Percentiles rank a stretch among this genome's conserved stretches.
Evolutionary conservation across 345 rosid genomes (phyloP).

Genomic region (Firmiana major): DNA sequence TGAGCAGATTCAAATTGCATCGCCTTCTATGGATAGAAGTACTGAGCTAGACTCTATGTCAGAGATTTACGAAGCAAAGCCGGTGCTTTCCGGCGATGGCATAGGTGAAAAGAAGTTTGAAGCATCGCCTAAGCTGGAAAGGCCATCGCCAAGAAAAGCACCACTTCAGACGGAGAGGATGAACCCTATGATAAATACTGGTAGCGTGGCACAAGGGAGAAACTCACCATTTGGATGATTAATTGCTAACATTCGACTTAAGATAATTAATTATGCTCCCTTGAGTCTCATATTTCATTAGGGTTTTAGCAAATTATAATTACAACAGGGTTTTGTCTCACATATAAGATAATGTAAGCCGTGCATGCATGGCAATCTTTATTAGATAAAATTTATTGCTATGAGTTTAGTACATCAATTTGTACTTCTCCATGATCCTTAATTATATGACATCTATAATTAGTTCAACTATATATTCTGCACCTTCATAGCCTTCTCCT

Average conservation of each 20-base stretch:
- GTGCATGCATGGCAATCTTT: slow-evolving; percentile 15
- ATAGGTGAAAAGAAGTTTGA: slow-evolving; percentile 44
- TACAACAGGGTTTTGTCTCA: slow-evolving; percentile 15
- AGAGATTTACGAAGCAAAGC: slow-evolving; percentile 70
- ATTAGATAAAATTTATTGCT: slow-evolving; percentile 8
- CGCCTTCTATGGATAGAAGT: slow-evolving; percentile 42
- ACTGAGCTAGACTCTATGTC: slow-evolving; percentile 60
- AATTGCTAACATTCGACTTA: neutral
- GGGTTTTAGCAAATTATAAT: slow-evolving; percentile 26
- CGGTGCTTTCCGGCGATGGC: slow-evolving; percentile 52
- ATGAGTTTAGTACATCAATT: slow-evolving; percentile 8
- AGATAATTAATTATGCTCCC: slow-evolving; percentile 9
- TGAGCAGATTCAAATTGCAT: slow-evolving; percentile 48
- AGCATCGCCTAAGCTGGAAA: slow-evolving; percentile 43
- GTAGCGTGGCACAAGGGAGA: slow-evolving; percentile 52
- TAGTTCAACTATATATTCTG: neutral
- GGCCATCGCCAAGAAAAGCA: slow-evolving; percentile 69
- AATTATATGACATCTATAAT: neutral
- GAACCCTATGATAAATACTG: slow-evolving; percentile 49
- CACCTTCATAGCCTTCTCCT: neutral
- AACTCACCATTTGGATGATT: slow-evolving; percentile 57
- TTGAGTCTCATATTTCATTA: slow-evolving; percentile 13
- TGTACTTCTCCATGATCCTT: slow-evolving; percentile 12
- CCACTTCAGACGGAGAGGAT: slow-evolving; percentile 44
- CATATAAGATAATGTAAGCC: slow-evolving; percentile 25